Percentiles rank a stretch among this genome's conserved stretches.
Evolutionary conservation across 495 filamentous ascomycete genomes (phyloP).

Genomic region (Penicillium parvum): DNA sequence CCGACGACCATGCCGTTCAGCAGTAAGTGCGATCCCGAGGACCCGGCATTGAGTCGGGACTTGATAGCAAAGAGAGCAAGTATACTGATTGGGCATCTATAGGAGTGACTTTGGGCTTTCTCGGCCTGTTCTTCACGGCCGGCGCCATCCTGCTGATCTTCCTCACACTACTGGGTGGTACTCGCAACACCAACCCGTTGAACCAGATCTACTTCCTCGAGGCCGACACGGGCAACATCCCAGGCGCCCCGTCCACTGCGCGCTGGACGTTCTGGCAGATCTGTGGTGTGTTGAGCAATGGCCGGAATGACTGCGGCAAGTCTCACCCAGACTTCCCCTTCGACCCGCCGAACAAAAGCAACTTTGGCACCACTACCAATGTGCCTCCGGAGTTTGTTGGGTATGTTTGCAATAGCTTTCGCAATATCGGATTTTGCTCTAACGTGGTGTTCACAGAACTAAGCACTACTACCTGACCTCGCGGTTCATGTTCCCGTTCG

Average conservation of each 20-base stretch:
- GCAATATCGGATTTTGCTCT: neutral
- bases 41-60: neutral
- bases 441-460: slow-evolving; percentile 34
- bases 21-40: slow-evolving; percentile 23
- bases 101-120: slow-evolving; percentile 50
- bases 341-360: slow-evolving; percentile 52
- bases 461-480: slow-evolving; percentile 59
- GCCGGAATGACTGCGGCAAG: slow-evolving; percentile 53
- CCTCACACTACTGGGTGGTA: slow-evolving; percentile 73
- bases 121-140: slow-evolving; percentile 71
- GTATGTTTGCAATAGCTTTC: slow-evolving; percentile 27
- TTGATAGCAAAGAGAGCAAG: neutral
- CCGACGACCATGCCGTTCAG: slow-evolving; percentile 28
- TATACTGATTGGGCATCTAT: slow-evolving; percentile 5
- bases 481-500: slow-evolving; percentile 70
- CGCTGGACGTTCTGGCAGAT: slow-evolving; percentile 89
- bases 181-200: slow-evolving; percentile 54
- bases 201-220: slow-evolving; percentile 78
- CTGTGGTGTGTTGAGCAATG: slow-evolving; percentile 49
- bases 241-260: slow-evolving; percentile 57
- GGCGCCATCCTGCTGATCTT: slow-evolving; percentile 72
- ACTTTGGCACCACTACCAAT: slow-evolving; percentile 55
- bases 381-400: slow-evolving; percentile 54
- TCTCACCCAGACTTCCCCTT: slow-evolving; percentile 58
- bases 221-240: slow-evolving; percentile 65